Percentiles rank a stretch among this genome's conserved stretches.
These are phyloP conservation scores for Oryza meyeriana DNA, from an alignment of 176 grass and related monocot genomes.

Conservation along the genomic window DNA sequence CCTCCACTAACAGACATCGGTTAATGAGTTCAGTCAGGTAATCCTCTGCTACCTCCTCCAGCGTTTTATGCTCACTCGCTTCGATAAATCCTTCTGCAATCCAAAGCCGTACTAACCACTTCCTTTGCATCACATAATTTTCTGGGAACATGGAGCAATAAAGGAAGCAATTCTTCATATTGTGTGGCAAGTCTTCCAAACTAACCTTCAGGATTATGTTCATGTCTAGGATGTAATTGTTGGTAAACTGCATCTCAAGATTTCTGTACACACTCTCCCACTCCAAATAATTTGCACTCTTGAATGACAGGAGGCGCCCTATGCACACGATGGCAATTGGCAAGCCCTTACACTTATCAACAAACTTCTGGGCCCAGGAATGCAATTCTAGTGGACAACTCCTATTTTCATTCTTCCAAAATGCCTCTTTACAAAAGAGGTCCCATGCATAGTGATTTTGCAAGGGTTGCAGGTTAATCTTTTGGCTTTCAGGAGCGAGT, in stretches of 20 bases:
- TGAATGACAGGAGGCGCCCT: constrained; percentile 34
- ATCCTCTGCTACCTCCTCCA: constrained; percentile 23
- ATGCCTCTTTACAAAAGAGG: constrained; percentile 42
- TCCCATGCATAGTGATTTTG: constrained; percentile 20
- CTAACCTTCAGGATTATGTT: constrained; percentile 43
- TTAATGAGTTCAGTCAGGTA: constrained; percentile 24
- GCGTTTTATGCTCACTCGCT: constrained; percentile 3
- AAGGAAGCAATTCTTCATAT: constrained; percentile 52
- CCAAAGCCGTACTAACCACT: constrained; percentile 40
- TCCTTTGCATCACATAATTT: constrained; percentile 38
- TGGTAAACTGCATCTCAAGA: constrained; percentile 25
- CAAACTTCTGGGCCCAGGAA: constrained; percentile 14
- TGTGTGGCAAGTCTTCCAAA: constrained; percentile 40
- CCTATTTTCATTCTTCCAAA: constrained; percentile 12
- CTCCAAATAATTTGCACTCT: constrained; percentile 11
- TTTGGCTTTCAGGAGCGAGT: background rate
- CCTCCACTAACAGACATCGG: constrained; percentile 2
- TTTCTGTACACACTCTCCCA: constrained; percentile 38
- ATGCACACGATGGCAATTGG: constrained; percentile 47
- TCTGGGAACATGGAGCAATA: constrained; percentile 55
- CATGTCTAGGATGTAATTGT: constrained; percentile 34
- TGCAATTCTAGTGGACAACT: constrained; percentile 10
- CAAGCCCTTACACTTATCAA: constrained; percentile 32
- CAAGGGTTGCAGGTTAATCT: constrained; percentile 34
- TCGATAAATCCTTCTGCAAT: constrained; percentile 45